These are phyloP conservation scores for Trichaptum fuscoviolaceum DNA, from an alignment of 768 basidiomycete species.

Conservation along the genomic window DNA sequence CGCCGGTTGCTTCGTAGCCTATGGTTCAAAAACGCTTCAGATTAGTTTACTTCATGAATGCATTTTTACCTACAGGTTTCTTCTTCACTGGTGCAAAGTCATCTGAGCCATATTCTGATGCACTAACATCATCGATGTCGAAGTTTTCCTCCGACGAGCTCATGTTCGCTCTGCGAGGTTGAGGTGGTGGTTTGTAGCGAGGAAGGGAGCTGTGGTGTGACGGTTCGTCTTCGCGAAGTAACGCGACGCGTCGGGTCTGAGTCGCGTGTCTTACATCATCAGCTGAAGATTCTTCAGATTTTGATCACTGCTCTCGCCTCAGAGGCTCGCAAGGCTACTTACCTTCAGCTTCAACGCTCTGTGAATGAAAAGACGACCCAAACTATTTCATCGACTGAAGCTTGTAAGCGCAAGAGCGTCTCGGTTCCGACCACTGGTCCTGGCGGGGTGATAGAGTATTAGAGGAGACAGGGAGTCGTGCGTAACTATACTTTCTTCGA, in stretches of 20 bases:
- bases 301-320: no score
- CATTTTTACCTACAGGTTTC: constrained; percentile 26
- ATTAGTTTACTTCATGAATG: constrained; percentile 22
- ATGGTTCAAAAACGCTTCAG: constrained; percentile 14
- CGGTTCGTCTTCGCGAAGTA: not conserved
- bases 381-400: no score
- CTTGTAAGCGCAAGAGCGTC: no score
- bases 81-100: constrained; percentile 58
- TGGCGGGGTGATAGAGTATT: no score
- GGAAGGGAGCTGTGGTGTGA: not conserved
- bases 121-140: constrained; percentile 42
- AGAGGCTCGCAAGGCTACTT: no score
- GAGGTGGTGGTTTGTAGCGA: not conserved
- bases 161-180: not conserved
- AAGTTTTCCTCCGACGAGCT: constrained; percentile 64
- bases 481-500: no score
- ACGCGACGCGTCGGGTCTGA: not conserved
- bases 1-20: constrained; percentile 17
- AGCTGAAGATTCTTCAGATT: no score
- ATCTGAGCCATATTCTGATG: constrained; percentile 60
- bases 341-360: no score
- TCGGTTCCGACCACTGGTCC: no score
- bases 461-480: no score
- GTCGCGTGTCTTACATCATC: not conserved
- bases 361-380: no score